Evolutionary conservation across 2,329 filamentous ascomycete species (phyloP).

Genomic region (Thelonectria olida): DNA sequence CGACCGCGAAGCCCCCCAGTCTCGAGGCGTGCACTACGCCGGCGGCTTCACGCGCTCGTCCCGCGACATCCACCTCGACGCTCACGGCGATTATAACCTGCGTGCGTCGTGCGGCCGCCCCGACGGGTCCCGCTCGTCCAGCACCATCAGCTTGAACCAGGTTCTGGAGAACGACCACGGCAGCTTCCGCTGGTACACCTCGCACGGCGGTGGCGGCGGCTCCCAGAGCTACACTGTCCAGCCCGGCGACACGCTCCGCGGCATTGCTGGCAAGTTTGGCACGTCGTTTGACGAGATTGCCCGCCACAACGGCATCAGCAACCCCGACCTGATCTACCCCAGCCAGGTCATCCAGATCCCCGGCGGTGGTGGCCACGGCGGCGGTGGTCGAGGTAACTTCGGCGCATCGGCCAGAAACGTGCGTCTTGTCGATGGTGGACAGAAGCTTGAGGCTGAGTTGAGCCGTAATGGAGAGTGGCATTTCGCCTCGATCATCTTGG

Average conservation of each 20-base stretch:
- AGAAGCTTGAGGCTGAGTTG: slow-evolving; percentile 46
- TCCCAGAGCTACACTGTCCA: slow-evolving; percentile 47
- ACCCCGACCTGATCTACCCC: slow-evolving; percentile 54
- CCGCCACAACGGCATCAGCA: slow-evolving; percentile 49
- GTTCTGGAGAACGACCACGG: slow-evolving; percentile 48
- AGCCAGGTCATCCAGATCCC: slow-evolving; percentile 51
- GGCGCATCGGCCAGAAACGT: slow-evolving; percentile 47
- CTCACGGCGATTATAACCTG: slow-evolving; percentile 45
- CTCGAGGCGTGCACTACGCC: slow-evolving; percentile 35
- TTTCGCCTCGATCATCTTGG: slow-evolving; percentile 42
- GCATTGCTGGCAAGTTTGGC: slow-evolving; percentile 46
- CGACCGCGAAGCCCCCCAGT: not conserved
- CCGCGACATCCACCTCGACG: slow-evolving; percentile 47
- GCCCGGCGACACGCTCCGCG: slow-evolving; percentile 52
- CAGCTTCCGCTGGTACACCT: slow-evolving; percentile 47
- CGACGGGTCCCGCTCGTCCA: slow-evolving; percentile 46
- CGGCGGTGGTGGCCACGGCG: slow-evolving; percentile 29
- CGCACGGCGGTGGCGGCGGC: slow-evolving; percentile 34
- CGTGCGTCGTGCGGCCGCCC: slow-evolving; percentile 45
- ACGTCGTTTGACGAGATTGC: slow-evolving; percentile 51
- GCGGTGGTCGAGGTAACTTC: slow-evolving; percentile 42
- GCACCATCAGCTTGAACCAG: slow-evolving; percentile 47
- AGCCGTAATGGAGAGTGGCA: slow-evolving; percentile 44
- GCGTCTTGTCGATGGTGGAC: slow-evolving; percentile 48
- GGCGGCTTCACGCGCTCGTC: slow-evolving; percentile 49